phyloP scores from a whole-genome alignment of 1,284 basidiomycete genomes.

The Moniliophthora roreri region DNA sequence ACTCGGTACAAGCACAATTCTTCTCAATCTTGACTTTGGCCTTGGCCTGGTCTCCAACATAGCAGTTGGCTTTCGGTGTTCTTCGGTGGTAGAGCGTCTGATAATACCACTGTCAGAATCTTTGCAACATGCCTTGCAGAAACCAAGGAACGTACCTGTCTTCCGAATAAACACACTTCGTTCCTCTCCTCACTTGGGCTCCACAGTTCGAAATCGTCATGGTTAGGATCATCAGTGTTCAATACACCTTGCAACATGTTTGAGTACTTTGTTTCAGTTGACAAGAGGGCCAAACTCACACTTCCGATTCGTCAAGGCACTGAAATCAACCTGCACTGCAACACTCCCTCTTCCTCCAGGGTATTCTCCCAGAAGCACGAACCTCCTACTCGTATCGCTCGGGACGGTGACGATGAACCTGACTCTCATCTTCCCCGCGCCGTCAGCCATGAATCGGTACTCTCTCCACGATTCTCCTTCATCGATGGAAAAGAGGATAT shows the following conservation, averaged over 20 bases:
- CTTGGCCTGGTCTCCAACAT: slow-evolving; percentile 72
- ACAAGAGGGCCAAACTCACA: slow-evolving; percentile 51
- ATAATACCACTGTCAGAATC: too few relatives aligned
- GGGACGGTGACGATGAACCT: slow-evolving; percentile 86
- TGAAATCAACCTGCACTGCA: slow-evolving; percentile 90
- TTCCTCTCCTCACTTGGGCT: slow-evolving; percentile 83
- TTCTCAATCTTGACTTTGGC: slow-evolving; percentile 53
- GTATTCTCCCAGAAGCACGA: slow-evolving; percentile 80
- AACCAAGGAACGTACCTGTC: slow-evolving; percentile 70
- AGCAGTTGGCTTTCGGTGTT: slow-evolving; percentile 77
- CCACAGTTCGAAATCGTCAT: slow-evolving; percentile 96
- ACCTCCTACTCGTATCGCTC: slow-evolving; percentile 86
- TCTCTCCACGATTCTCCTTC: slow-evolving; percentile 89
- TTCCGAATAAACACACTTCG: slow-evolving; percentile 85
- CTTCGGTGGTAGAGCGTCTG: slow-evolving; percentile 91
- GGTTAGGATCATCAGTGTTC: slow-evolving; percentile 65
- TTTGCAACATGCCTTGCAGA: too few relatives aligned
- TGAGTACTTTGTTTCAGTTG: slow-evolving; percentile 8
- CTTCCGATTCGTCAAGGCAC: slow-evolving; percentile 68
- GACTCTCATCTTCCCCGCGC: slow-evolving; percentile 74
- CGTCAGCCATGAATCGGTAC: slow-evolving; percentile 64
- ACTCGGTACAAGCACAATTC: slow-evolving; percentile 70
- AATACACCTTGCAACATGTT: slow-evolving; percentile 55
- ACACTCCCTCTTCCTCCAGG: slow-evolving; percentile 53
- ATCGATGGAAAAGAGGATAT: slow-evolving; percentile 86